A percentile compares a stretch with the other conserved stretches of the same genome.
Evolutionary conservation across 2,329 filamentous ascomycete genomes (phyloP).

Genomic region (Thelonectria olida): DNA sequence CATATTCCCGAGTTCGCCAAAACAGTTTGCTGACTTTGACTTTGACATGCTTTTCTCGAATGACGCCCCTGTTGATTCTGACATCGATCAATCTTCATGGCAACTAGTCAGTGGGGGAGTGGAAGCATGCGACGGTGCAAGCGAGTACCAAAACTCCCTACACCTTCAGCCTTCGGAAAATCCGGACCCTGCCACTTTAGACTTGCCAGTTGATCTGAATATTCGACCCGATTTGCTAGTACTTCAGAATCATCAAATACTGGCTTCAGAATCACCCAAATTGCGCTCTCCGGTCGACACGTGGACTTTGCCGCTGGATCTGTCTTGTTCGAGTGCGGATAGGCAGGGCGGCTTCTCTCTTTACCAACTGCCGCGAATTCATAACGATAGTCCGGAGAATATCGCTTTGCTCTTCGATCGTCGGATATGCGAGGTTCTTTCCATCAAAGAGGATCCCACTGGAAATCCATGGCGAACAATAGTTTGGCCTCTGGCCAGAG

Average conservation of each 20-base stretch:
- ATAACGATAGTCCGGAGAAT: conserved; percentile 20
- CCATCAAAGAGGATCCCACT: conserved; percentile 19
- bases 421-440: conserved; percentile 22
- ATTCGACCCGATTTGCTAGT: neutral
- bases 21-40: conserved; percentile 9
- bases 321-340: neutral
- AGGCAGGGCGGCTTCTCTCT: conserved; percentile 4
- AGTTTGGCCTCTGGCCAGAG: conserved; percentile 25
- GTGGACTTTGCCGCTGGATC: neutral
- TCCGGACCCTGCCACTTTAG: neutral
- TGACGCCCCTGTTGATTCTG: neutral
- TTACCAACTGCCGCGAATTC: conserved; percentile 11
- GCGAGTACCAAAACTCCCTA: neutral
- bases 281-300: neutral
- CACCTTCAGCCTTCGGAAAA: neutral
- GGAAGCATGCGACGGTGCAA: too few relatives aligned
- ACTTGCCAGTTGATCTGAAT: neutral
- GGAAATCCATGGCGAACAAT: conserved; percentile 25
- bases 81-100: neutral
- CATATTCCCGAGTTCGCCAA: neutral
- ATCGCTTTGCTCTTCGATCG: conserved; percentile 22
- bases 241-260: neutral
- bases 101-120: neutral
- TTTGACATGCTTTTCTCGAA: conserved; percentile 14
- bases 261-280: neutral